Conservation (phyloP, 2,329 filamentous ascomycete species). For the Xylariaceae sp. region DNA sequence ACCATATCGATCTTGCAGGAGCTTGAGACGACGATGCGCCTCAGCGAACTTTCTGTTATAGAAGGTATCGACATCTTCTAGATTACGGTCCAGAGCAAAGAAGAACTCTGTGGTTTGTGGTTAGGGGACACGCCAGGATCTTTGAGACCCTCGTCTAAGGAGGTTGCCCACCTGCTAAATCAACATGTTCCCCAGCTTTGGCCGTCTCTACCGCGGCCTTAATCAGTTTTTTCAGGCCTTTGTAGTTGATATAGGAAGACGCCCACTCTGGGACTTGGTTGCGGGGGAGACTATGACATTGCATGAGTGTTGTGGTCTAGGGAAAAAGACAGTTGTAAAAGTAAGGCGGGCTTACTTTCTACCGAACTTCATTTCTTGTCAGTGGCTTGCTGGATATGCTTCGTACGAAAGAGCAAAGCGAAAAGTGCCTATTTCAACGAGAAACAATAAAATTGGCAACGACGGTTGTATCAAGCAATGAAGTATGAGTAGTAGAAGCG, state of each 20-base stretch:
- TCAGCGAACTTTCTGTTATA: slow-evolving; percentile 96
- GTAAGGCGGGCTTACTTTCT: slow-evolving; percentile 55
- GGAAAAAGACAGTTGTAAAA: not conserved
- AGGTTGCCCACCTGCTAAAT: slow-evolving; percentile 81
- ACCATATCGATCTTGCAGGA: slow-evolving; percentile 88
- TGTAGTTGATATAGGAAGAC: slow-evolving; percentile 85
- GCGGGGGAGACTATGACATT: slow-evolving; percentile 65
- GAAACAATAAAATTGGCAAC: slow-evolving; percentile 25
- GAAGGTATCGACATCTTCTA: slow-evolving; percentile 95
- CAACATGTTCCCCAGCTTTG: slow-evolving; percentile 74
- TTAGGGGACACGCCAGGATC: slow-evolving; percentile 47
- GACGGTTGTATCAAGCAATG: no score
- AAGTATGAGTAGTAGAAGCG: no score
- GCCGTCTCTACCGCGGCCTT: slow-evolving; percentile 73
- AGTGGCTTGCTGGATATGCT: slow-evolving; percentile 10
- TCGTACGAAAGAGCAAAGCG: not conserved
- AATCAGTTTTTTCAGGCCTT: slow-evolving; percentile 92
- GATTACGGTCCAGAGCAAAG: slow-evolving; percentile 92
- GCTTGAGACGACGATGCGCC: slow-evolving; percentile 79
- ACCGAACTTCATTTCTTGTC: slow-evolving; percentile 69
- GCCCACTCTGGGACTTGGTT: slow-evolving; percentile 91
- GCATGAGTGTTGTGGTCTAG: slow-evolving; percentile 26
- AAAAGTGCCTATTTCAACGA: slow-evolving; percentile 5
- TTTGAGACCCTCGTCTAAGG: slow-evolving; percentile 40
- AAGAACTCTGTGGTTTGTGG: slow-evolving; percentile 78